phyloP scores from a whole-genome alignment of 495 filamentous ascomycete species.

The Neurospora sp. region DNA sequence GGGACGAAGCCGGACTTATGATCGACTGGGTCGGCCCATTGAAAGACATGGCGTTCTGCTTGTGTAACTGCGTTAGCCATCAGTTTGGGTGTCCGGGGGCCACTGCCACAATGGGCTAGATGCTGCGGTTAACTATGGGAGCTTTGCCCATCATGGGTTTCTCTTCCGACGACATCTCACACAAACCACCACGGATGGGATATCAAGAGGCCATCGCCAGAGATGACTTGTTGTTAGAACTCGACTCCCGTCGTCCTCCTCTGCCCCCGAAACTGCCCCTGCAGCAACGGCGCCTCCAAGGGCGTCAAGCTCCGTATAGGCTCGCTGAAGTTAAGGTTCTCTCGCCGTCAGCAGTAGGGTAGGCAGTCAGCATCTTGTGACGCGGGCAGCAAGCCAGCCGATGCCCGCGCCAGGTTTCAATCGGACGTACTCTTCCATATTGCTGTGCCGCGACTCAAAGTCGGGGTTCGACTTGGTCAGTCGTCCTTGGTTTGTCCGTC shows the following conservation, averaged over 20 bases:
- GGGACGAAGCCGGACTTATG: background rate
- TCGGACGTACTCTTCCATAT: background rate
- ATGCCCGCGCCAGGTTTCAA: background rate
- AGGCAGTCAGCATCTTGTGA: background rate
- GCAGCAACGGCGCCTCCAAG: background rate
- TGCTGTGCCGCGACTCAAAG: background rate
- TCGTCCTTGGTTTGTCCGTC: background rate
- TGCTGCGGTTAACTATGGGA: background rate
- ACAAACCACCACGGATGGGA: background rate
- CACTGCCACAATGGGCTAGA: background rate
- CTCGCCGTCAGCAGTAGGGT: background rate
- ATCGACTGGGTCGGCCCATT: background rate
- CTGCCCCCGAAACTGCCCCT: background rate
- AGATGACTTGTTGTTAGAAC: background rate
- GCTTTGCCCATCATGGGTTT: background rate
- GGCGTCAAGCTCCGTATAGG: background rate
- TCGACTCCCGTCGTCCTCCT: background rate
- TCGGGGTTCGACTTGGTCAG: background rate
- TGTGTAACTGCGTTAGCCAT: background rate
- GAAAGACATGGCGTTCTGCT: background rate
- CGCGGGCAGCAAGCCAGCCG: background rate
- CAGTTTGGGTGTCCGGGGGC: background rate
- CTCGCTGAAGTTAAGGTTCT: background rate
- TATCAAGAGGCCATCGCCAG: background rate
- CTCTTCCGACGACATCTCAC: background rate